These are phyloP conservation scores for Malus sieversii DNA, from an alignment of 306 rosid species.

Conservation along the genomic window DNA sequence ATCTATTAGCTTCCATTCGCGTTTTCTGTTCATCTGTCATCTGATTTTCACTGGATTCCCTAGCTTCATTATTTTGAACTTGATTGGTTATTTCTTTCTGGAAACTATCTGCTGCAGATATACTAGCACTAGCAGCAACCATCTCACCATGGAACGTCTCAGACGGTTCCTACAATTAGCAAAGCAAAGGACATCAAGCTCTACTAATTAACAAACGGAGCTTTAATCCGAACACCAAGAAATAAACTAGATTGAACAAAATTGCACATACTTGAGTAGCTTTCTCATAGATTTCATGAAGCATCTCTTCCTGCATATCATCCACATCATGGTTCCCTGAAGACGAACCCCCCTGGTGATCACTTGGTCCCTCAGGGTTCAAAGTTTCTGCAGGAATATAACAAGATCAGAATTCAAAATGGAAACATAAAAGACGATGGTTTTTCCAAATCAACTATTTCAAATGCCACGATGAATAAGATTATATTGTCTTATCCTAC, in stretches of 20 bases:
- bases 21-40: slow-evolving; percentile 70
- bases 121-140: neutral
- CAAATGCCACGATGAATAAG: neutral
- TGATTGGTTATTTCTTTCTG: slow-evolving; percentile 20
- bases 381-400: slow-evolving; percentile 32
- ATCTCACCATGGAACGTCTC: slow-evolving; percentile 17
- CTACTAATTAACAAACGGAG: neutral
- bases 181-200: slow-evolving; percentile 1
- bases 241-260: slow-evolving; percentile 11
- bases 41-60: slow-evolving; percentile 23
- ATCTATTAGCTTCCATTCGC: slow-evolving; percentile 80
- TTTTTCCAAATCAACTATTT: neutral
- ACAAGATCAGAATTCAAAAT: slow-evolving; percentile 2
- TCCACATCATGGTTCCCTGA: slow-evolving; percentile 39
- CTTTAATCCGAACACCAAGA: neutral
- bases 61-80: slow-evolving; percentile 24
- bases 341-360: slow-evolving; percentile 31
- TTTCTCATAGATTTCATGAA: slow-evolving; percentile 42
- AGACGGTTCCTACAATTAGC: slow-evolving; percentile 41
- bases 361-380: slow-evolving; percentile 26
- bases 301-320: slow-evolving; percentile 47
- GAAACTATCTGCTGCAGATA: neutral
- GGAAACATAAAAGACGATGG: neutral
- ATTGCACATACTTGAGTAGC: slow-evolving; percentile 56
- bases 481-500: neutral